A percentile compares a stretch with the other conserved stretches of the same genome.
Evolutionary conservation across 2,329 filamentous ascomycete genomes (phyloP).

Genomic region (Dichotomopilus funicola): DNA sequence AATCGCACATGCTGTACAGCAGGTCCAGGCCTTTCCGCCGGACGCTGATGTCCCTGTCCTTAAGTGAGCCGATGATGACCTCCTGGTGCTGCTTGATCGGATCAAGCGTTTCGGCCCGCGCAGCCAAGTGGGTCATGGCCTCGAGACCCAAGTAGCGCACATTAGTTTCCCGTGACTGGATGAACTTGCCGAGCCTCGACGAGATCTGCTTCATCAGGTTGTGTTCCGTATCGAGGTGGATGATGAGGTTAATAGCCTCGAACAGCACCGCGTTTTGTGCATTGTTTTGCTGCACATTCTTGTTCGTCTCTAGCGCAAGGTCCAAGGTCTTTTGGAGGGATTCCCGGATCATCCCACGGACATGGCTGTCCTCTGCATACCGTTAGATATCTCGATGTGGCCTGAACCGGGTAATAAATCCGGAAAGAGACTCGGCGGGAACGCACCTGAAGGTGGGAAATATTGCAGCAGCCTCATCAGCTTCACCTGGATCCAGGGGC

Average conservation of each 20-base stretch:
- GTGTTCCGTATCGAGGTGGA: constrained; percentile 92
- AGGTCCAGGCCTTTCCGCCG: constrained; percentile 91
- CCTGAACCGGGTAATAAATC: no score
- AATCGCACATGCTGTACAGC: constrained; percentile 99
- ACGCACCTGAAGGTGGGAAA: constrained; percentile 81
- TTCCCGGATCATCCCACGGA: constrained; percentile 85
- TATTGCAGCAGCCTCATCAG: constrained; percentile 87
- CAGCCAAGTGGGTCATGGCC: constrained; percentile 96
- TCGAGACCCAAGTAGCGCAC: constrained; percentile 93
- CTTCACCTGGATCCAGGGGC: constrained; percentile 97
- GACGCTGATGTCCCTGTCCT: constrained; percentile 95
- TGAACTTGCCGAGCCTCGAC: constrained; percentile 83
- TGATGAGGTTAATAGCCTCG: constrained; percentile 97
- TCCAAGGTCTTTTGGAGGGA: constrained; percentile 88
- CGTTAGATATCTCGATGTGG: not conserved
- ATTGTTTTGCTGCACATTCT: constrained; percentile 99
- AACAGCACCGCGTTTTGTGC: constrained; percentile 97
- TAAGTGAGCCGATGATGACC: constrained; percentile 88
- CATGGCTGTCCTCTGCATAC: constrained; percentile 73
- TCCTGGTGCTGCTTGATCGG: constrained; percentile 98
- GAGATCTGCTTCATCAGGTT: constrained; percentile 96
- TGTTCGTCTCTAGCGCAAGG: constrained; percentile 83
- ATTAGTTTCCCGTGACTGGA: constrained; percentile 94
- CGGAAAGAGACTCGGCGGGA: not conserved
- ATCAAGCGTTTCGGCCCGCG: constrained; percentile 85